Evolutionary conservation across 345 rosid species (phyloP), one percentile per base, ranked within the genome.

Genomic region (Turritis glabra): DNA sequence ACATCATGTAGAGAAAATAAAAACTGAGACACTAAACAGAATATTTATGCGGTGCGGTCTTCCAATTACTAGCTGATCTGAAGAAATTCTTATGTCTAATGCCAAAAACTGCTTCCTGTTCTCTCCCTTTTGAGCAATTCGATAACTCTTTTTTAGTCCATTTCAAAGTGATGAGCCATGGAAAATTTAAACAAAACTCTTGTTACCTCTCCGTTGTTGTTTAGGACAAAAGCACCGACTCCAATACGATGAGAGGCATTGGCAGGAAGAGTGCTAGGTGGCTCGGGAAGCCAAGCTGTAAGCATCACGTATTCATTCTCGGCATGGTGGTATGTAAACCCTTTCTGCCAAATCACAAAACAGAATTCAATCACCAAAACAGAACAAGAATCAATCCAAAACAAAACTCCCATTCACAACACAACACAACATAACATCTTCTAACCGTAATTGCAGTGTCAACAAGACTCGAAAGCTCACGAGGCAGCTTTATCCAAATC

Each of bases 201-300:
- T 14, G 18, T 41, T 69, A 11, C 37, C 5, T 33, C 38, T 53
- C 51, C 26, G 77, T 77, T 78, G 27, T 80, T 67, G 58, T 89
- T 91, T 17, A 88, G 38, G 51, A 91, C 80, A 50, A 91, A 83
- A 26, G 91, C 93, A 47, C 90, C 88, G 17, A 91, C 62, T 13
- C 92, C 96, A 7, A 89, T 85, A 23, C 89, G 79, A 76, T 89
- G 93, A 5, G 92, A 82, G 44, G 97, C 96, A 61, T 89, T 88
- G 29, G 21, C 48, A 13, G 96, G 93, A 44, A 91, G 44, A 22
- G 84, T 81, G 61, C 67, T 74, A 0, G 75, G 40, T 25, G 76
- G 48, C 3, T 80, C 55, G 13, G 86, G 56, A 38, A 89, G 74
- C 97, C 97, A 91, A 12, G 65, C 25, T 5, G 84, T 89, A 19